Base-by-base conservation (phyloP, 768 basidiomycete species). In the Lentinula lateritia region DNA sequence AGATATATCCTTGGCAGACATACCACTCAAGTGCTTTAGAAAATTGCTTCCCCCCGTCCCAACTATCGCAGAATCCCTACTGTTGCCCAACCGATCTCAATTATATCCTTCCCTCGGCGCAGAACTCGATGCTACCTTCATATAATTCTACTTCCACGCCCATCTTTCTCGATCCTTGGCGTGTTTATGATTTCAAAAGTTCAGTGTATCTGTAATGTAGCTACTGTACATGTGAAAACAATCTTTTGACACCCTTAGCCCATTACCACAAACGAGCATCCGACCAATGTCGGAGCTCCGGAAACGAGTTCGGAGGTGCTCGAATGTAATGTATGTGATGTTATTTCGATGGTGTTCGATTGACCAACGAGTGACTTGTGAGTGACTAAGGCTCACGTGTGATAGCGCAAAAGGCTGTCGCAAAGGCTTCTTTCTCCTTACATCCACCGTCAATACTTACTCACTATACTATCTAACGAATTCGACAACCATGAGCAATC, bases 401-500 rank as follows among this genome's bases (percentile, higher is more conserved):
- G 41, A 54, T 35, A 38, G 13, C 36, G 20, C 36, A 23, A 10
- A 16, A 39, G 9, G 53, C 9, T 48, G 53, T 39, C 55, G 55
- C 55, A 41, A 41, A 45, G 39, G 23, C 53, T 13, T 7, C 28
- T 48, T 36, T 36, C n/a, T 59, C 43, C 7, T 38, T 57, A 8
- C 41, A 57, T 46, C 38, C 10, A 38, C 16, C 35, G 6, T 39
- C 35, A 23, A n/a, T 53, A n/a, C 32, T 34, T 23, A 16, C 20
- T 43, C 39, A 8, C 12, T 38, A 23, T 43, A 39, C 41, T 15
- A 15, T 28, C 23, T 6, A 38, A 55, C 38, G 18, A 53, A 16
- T 28, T 34, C 45, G 28, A 16, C 16, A 38, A 28, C 61, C 36
- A 63, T 63, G 62, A 59, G 58, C 46, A 35, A 46, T 18, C 8